Conservation (phyloP, 768 basidiomycete species). For the Austroboletus festivus region DNA sequence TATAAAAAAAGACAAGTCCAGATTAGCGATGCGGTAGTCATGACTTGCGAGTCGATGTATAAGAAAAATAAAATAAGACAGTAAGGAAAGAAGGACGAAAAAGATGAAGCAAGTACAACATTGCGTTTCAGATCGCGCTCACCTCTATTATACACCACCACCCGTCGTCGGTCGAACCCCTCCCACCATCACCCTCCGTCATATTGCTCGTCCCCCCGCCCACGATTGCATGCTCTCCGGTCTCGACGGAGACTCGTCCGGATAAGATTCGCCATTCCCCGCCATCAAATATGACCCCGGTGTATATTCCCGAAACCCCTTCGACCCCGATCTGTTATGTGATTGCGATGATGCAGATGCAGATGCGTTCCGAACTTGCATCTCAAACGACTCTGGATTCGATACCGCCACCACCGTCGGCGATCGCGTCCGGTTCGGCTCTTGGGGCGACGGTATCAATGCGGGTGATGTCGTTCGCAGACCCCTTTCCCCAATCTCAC, state of each 20-base stretch:
- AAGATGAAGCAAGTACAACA: conserved; percentile 27
- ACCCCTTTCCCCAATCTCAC: conserved; percentile 41
- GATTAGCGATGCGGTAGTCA: not conserved
- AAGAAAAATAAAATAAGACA: not conserved
- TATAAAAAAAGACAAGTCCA: not conserved
- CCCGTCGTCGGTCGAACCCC: no score
- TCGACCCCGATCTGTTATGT: conserved; percentile 9
- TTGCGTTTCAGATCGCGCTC: conserved; percentile 10
- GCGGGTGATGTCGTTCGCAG: conserved; percentile 6
- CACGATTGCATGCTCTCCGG: conserved; percentile 16
- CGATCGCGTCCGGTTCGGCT: conserved; percentile 1
- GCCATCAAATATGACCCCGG: not conserved
- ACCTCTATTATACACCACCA: conserved; percentile 19
- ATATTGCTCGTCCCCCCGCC: conserved; percentile 19
- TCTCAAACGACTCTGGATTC: conserved; percentile 34
- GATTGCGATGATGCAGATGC: not conserved
- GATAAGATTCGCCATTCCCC: not conserved
- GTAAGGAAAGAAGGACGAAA: not conserved
- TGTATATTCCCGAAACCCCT: conserved; percentile 1
- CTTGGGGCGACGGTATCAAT: conserved; percentile 6
- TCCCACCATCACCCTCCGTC: not conserved
- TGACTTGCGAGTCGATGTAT: not conserved
- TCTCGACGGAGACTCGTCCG: not conserved
- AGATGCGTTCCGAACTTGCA: conserved; percentile 35
- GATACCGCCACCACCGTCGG: not conserved